These are phyloP conservation scores for Rhododendron simsii DNA, from an alignment of 148 eudicot species.

Conservation along the genomic window DNA sequence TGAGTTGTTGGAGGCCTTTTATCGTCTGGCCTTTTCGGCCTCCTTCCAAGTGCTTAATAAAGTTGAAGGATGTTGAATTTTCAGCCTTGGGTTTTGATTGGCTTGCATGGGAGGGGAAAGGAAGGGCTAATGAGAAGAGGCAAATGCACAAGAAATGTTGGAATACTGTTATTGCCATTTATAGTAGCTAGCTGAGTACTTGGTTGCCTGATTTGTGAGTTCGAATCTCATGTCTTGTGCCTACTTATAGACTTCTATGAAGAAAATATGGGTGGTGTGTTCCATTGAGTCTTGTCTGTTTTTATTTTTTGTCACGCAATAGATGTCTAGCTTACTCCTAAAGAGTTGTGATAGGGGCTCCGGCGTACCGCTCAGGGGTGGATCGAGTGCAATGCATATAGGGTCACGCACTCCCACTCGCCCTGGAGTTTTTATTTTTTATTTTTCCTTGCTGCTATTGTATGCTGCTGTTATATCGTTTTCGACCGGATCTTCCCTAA, in stretches of 20 bases:
- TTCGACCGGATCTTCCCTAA: too few relatives aligned
- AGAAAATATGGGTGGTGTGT: background rate
- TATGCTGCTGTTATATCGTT: too few relatives aligned
- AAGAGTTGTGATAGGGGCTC: too few relatives aligned
- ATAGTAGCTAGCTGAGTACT: background rate
- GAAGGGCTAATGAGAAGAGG: background rate
- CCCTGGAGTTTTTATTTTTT: too few relatives aligned
- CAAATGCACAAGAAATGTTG: background rate
- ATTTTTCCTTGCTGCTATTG: too few relatives aligned
- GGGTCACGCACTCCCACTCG: too few relatives aligned
- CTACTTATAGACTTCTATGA: background rate
- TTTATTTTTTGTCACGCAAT: too few relatives aligned
- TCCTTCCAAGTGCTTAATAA: slow-evolving; percentile 18
- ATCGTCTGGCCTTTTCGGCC: slow-evolving; percentile 12
- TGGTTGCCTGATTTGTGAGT: background rate
- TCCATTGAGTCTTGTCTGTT: too few relatives aligned
- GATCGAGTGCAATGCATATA: too few relatives aligned
- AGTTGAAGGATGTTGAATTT: slow-evolving; percentile 11
- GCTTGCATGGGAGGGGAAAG: background rate
- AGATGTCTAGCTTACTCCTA: too few relatives aligned
- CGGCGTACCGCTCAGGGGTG: too few relatives aligned
- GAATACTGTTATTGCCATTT: background rate
- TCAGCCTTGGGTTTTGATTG: too few relatives aligned
- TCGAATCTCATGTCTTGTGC: background rate
- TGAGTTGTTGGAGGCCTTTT: slow-evolving; percentile 21